phyloP scores from a whole-genome alignment of 371 early-diverging fungal species.

The Dinochytrium kinnereticum region DNA sequence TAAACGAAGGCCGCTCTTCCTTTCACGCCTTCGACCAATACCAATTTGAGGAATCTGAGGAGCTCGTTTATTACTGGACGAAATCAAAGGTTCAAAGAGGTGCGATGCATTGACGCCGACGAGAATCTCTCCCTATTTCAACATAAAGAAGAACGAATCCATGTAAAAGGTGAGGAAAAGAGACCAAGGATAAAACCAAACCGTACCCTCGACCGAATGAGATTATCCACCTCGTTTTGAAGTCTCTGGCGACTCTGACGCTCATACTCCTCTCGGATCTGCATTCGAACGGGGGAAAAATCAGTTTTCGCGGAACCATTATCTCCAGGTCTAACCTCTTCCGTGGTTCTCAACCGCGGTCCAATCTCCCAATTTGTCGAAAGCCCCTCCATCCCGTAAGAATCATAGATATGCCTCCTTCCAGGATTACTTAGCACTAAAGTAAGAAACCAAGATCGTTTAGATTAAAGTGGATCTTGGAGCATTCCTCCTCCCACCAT shows the following conservation, averaged over 20 bases:
- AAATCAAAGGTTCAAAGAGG: constrained; percentile 29
- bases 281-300: too few species aligned
- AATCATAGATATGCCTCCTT: constrained; percentile 88
- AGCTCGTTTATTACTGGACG: not conserved
- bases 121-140: constrained; percentile 53
- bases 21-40: constrained; percentile 19
- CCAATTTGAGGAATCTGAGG: not conserved
- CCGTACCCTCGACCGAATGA: constrained; percentile 70
- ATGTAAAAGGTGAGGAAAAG: not conserved
- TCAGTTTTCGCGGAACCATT: too few species aligned
- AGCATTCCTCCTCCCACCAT: constrained; percentile 57
- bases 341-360: constrained; percentile 73
- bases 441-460: not conserved
- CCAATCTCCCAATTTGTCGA: constrained; percentile 78
- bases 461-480: constrained; percentile 6
- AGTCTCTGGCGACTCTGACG: constrained; percentile 67
- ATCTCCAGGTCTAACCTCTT: constrained; percentile 85
- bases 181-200: constrained; percentile 3
- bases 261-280: constrained; percentile 88
- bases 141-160: not conserved
- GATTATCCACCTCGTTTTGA: constrained; percentile 78
- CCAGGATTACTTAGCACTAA: constrained; percentile 81
- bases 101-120: constrained; percentile 49
- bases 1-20: constrained; percentile 40
- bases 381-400: constrained; percentile 87